Evolutionary conservation across 1,139 yeast species (phyloP), one percentile per base, ranked within the genome.

Genomic region (Saccharomyces hybrid): DNA sequence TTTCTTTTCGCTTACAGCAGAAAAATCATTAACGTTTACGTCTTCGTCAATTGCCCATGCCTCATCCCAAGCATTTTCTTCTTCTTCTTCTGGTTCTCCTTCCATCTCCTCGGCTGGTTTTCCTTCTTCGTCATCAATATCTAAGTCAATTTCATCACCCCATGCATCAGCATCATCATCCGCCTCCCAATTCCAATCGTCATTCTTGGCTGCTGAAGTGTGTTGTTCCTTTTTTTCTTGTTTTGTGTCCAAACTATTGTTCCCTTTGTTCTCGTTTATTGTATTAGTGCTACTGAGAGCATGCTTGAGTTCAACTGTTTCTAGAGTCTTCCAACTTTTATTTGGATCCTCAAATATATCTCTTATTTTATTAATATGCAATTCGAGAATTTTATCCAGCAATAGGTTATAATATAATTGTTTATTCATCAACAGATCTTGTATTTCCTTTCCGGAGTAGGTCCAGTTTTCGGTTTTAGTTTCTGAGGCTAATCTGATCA

Each of bases 21-120:
- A 49, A 6, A 47, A 47, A 1, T 47, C 55, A 4, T 3, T 20
- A 20, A 20, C 23, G 23, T 57, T 64, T 20, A 57, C 60, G 11
- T 58, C 56, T 48, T 57, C 51, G 31, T 61, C 69, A 32, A 63
- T 56, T 51, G 64, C 63, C 70, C 70, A 67, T n/a, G 56, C 64
- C n/a, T 59, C 63, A 52, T 64, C 63, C 70, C 70, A 67, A 2
- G 59, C 66, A 52, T 59, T 30, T 49, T 38, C 13, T n/a, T 44
- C 31, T 23, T 54, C 49, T 53, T 38, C 23, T 20, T 20, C 48
- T 16, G 49, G 25, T 34, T 53, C 38, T 47, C 47, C 46, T 41
- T 50, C 25, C 25, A 48, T 14, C 25, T 23, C 41, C 28, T 49
- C 42, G n/a, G 44, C 42, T 20, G n/a, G 31, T 11, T 44, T 28